These are phyloP conservation scores for Auriscalpium orientale DNA, from an alignment of 768 basidiomycete species.

Conservation along the genomic window DNA sequence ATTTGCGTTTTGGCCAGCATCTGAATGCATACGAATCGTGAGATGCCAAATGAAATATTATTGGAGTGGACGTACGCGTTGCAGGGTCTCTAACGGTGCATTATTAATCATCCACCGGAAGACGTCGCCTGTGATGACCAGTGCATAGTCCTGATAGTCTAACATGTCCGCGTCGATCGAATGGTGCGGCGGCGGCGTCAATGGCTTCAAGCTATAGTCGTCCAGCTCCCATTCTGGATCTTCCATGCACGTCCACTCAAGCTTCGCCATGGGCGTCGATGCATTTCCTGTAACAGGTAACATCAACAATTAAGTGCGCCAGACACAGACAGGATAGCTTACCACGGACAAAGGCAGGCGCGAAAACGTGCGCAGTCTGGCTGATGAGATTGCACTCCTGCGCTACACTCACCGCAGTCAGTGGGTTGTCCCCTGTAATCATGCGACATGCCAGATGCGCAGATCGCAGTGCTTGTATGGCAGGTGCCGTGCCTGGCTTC, in stretches of 20 bases:
- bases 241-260: constrained; percentile 92
- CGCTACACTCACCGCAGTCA: constrained; percentile 95
- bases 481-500: constrained; percentile 85
- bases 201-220: constrained; percentile 78
- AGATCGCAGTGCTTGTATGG: constrained; percentile 78
- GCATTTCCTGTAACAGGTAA: constrained; percentile 39
- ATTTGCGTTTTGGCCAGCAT: constrained; percentile 97
- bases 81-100: constrained; percentile 88
- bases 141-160: constrained; percentile 79
- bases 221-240: constrained; percentile 82
- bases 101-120: constrained; percentile 98
- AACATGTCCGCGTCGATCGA: constrained; percentile 65
- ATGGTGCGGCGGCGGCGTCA: constrained; percentile 61
- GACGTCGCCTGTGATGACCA: constrained; percentile 90
- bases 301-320: not conserved
- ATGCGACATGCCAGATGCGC: constrained; percentile 94
- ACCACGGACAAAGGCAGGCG: constrained; percentile 67
- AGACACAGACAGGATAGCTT: constrained; percentile 3
- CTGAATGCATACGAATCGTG: constrained; percentile 31
- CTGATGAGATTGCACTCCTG: constrained; percentile 87
- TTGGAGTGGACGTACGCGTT: constrained; percentile 54
- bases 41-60: not conserved
- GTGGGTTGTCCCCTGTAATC: constrained; percentile 97
- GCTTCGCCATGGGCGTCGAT: constrained; percentile 43
- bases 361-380: constrained; percentile 83